These are phyloP conservation scores for Kurtzmaniella quercitrusa DNA, from an alignment of 1,139 yeast genomes.

Conservation along the genomic window DNA sequence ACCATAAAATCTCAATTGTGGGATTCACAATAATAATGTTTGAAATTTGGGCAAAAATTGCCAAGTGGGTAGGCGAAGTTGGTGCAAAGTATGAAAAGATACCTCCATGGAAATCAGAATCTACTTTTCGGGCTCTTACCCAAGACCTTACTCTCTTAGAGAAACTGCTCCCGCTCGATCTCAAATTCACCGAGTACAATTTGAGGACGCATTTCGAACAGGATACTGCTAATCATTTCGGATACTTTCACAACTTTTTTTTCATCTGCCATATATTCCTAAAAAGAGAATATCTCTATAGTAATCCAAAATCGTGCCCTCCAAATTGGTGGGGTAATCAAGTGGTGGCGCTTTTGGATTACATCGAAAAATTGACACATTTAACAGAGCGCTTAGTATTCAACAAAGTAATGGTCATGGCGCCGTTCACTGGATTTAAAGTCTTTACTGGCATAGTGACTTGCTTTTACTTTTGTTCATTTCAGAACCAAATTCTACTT, in stretches of 20 bases:
- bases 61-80: conserved; percentile 30
- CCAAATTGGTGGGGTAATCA: conserved; percentile 23
- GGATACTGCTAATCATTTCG: conserved; percentile 10
- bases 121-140: conserved; percentile 20
- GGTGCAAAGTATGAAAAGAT: conserved; percentile 23
- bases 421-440: conserved; percentile 37
- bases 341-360: not conserved
- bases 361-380: not conserved
- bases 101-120: conserved; percentile 23
- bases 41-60: conserved; percentile 29
- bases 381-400: not conserved
- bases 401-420: conserved; percentile 26
- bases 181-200: not conserved
- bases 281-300: conserved; percentile 32
- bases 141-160: conserved; percentile 7
- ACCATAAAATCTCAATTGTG: conserved; percentile 15
- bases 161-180: not conserved
- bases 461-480: conserved; percentile 25
- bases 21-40: conserved; percentile 24
- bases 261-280: conserved; percentile 28
- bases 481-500: conserved; percentile 18
- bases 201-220: not conserved
- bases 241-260: conserved; percentile 30
- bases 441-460: conserved; percentile 32
- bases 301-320: conserved; percentile 26